phyloP scores from a whole-genome alignment of 1,284 basidiomycete species.

The Papiliotrema nemorosa region DNA sequence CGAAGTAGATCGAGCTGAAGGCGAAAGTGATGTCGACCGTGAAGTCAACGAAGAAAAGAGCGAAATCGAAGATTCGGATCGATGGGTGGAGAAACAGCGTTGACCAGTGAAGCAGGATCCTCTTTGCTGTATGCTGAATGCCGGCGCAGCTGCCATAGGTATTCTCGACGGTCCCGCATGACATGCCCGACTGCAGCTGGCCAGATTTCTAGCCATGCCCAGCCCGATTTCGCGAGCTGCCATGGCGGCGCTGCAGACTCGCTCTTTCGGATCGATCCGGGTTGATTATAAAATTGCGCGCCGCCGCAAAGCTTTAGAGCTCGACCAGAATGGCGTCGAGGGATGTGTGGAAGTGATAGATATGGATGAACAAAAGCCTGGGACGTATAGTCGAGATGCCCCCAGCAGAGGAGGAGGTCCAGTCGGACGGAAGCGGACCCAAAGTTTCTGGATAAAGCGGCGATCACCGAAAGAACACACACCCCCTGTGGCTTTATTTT shows the following conservation, averaged over 20 bases:
- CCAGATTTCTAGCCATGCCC: background rate
- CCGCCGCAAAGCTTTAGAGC: background rate
- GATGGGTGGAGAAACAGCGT: background rate
- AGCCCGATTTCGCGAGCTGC: slow-evolving; percentile 4
- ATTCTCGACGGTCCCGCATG: background rate
- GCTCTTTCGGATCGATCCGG: background rate
- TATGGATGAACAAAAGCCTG: background rate
- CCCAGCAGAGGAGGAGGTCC: background rate
- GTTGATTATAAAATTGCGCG: background rate
- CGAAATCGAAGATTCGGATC: background rate
- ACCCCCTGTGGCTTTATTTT: too few species aligned
- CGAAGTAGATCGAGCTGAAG: too few species aligned
- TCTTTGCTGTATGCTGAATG: background rate
- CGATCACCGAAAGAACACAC: too few species aligned
- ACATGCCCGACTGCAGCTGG: too few species aligned
- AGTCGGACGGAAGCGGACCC: too few species aligned
- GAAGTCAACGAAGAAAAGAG: background rate
- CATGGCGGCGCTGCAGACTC: slow-evolving; percentile 6
- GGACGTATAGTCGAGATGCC: too few species aligned
- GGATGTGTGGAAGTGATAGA: background rate
- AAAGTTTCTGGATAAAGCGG: too few species aligned
- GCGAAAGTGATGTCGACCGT: background rate
- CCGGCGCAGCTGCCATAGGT: background rate
- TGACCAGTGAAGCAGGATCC: too few species aligned
- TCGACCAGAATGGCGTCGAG: too few species aligned